Percentiles rank a stretch among this genome's conserved stretches.
phyloP scores from a whole-genome alignment of 768 basidiomycete genomes.

The Terana coerulea region DNA sequence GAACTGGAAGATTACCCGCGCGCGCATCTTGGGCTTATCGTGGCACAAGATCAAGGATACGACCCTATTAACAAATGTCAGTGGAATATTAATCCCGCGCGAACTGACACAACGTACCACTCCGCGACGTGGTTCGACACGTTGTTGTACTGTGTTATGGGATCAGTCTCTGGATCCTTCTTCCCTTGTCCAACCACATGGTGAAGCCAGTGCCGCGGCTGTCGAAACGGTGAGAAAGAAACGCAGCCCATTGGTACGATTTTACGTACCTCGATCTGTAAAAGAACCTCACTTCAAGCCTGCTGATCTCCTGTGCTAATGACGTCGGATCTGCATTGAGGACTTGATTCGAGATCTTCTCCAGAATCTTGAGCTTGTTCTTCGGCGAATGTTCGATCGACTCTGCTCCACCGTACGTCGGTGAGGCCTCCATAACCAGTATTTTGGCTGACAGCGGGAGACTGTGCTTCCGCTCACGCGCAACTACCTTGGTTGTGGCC shows the following conservation, averaged over 20 bases:
- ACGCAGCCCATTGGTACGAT: constrained; percentile 1
- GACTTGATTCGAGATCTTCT: constrained; percentile 54
- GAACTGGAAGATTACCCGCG: constrained; percentile 84
- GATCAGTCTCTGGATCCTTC: constrained; percentile 59
- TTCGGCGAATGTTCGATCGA: constrained; percentile 44
- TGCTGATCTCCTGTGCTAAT: constrained; percentile 85
- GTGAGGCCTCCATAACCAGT: constrained; percentile 29
- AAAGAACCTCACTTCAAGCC: constrained; percentile 66
- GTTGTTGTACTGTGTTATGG: constrained; percentile 69
- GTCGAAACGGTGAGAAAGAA: constrained; percentile 6
- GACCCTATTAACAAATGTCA: constrained; percentile 53
- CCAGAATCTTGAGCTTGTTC: constrained; percentile 60
- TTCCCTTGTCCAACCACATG: constrained; percentile 70
- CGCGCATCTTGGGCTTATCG: constrained; percentile 70
- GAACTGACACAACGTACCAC: constrained; percentile 48
- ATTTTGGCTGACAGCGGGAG: constrained; percentile 51
- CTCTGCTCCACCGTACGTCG: constrained; percentile 19
- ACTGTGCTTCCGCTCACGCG: constrained; percentile 67
- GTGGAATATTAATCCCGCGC: not conserved
- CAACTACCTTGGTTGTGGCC: constrained; percentile 11
- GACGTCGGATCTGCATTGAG: constrained; percentile 53
- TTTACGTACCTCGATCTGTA: constrained; percentile 65
- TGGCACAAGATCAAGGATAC: constrained; percentile 88
- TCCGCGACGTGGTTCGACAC: constrained; percentile 82
- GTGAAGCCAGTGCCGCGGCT: constrained; percentile 88